Evolutionary conservation across 1,284 basidiomycete genomes (phyloP).

Genomic region (Pseudozyma sp.): DNA sequence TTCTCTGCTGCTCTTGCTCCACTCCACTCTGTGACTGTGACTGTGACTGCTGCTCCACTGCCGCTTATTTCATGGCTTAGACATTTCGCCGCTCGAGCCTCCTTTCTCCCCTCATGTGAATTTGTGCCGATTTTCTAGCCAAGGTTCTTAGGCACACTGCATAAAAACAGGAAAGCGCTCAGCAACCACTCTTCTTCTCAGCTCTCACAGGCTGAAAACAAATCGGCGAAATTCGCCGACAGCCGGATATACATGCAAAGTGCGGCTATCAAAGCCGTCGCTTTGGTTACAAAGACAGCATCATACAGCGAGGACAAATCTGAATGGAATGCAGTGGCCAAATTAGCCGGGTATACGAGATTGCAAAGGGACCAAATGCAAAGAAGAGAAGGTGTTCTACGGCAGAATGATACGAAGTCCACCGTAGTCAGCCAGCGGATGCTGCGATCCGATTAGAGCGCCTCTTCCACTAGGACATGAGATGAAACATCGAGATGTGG

Average conservation of each 20-base stretch:
- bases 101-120: background rate
- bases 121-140: background rate
- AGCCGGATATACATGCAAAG: no score
- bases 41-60: background rate
- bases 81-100: slow-evolving; percentile 30
- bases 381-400: background rate
- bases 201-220: no score
- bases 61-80: background rate
- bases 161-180: background rate
- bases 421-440: slow-evolving; percentile 41
- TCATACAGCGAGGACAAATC: background rate
- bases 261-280: no score
- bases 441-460: slow-evolving; percentile 21
- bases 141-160: background rate
- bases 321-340: background rate
- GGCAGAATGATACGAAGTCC: slow-evolving; percentile 49
- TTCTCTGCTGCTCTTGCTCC: slow-evolving; percentile 2
- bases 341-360: background rate
- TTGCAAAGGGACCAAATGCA: background rate
- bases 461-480: slow-evolving; percentile 49
- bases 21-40: no score
- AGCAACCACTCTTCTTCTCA: no score
- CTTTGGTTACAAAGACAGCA: background rate
- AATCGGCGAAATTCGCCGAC: background rate
- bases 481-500: slow-evolving; percentile 44